phyloP scores from a whole-genome alignment of 148 eudicot genomes.

The Pharnaceum exiguum region DNA sequence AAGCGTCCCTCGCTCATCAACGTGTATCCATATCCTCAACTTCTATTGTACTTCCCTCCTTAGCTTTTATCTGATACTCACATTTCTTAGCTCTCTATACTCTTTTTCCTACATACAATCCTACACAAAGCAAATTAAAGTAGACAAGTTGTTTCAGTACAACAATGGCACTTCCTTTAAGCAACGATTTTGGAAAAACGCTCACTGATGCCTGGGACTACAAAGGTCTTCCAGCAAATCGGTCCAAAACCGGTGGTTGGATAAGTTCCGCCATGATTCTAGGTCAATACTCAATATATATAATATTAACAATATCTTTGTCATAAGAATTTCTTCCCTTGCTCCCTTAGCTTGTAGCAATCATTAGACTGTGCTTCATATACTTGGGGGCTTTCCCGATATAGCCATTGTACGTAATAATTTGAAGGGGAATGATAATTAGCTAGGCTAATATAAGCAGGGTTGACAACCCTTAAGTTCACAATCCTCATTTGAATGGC shows the following conservation, averaged over 20 bases:
- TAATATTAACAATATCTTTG: neutral
- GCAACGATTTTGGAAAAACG: slow-evolving; percentile 24
- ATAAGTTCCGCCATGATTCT: slow-evolving; percentile 77
- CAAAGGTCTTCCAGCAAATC: slow-evolving; percentile 61
- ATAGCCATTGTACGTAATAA: no score
- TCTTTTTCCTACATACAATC: neutral
- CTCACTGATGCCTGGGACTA: slow-evolving; percentile 84
- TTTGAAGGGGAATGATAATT: no score
- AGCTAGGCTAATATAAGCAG: no score
- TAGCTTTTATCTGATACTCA: neutral
- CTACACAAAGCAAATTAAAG: neutral
- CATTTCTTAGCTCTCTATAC: neutral
- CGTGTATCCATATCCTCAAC: slow-evolving; percentile 1
- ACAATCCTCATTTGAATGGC: no score
- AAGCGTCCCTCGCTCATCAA: neutral
- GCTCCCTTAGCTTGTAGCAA: neutral
- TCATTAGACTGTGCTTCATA: no score
- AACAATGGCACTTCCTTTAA: slow-evolving; percentile 26
- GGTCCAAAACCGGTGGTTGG: slow-evolving; percentile 80
- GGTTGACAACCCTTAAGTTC: no score
- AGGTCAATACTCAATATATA: slow-evolving; percentile 32
- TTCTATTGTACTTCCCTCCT: neutral
- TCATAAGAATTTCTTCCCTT: neutral
- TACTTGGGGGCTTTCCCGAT: no score
- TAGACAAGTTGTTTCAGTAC: no score